phyloP scores from a whole-genome alignment of 352 stramenopile species.

The Pythium insidiosum region DNA sequence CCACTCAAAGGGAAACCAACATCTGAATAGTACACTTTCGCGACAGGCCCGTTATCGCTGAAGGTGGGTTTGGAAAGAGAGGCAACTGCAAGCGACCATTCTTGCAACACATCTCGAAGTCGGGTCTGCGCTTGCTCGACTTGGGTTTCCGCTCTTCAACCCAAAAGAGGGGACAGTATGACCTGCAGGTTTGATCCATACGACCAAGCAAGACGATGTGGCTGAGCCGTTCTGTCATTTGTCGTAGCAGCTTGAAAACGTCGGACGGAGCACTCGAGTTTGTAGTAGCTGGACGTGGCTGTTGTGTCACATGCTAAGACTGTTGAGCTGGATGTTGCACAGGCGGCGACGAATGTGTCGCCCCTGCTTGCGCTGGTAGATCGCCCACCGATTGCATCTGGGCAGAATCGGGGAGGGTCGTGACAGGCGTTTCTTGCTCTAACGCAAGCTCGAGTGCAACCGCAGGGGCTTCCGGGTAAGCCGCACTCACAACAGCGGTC shows the following conservation, averaged over 20 bases:
- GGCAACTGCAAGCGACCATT: background rate
- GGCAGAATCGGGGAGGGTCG: background rate
- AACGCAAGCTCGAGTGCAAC: too few relatives aligned
- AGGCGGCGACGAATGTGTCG: too few relatives aligned
- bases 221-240: background rate
- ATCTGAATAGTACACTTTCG: constrained; percentile 1
- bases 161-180: constrained; percentile 2
- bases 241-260: background rate
- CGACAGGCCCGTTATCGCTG: background rate
- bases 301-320: too few relatives aligned
- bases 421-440: background rate
- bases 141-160: constrained; percentile 3
- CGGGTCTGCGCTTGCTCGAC: constrained; percentile 2
- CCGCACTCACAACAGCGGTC: background rate
- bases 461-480: background rate
- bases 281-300: too few relatives aligned
- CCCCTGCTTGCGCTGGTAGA: too few relatives aligned
- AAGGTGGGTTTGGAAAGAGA: background rate
- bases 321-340: too few relatives aligned
- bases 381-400: background rate
- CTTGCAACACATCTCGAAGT: constrained; percentile 6
- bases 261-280: background rate
- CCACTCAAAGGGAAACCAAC: constrained; percentile 9
- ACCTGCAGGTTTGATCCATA: constrained; percentile 1
- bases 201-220: background rate